These are phyloP conservation scores for Cucumis melo DNA, from an alignment of 306 rosid species.

Conservation along the genomic window DNA sequence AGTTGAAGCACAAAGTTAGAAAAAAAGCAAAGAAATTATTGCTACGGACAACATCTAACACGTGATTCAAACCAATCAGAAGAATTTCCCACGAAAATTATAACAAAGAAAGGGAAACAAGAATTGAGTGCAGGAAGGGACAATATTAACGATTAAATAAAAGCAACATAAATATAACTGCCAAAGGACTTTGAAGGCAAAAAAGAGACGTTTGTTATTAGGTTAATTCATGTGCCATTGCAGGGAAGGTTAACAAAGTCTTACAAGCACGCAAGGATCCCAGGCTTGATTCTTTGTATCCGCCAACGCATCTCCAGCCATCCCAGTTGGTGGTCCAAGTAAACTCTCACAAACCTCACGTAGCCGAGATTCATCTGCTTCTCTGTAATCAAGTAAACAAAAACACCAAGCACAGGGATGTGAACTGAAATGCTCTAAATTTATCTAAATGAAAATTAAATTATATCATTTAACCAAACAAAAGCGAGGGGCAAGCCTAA, in stretches of 20 bases:
- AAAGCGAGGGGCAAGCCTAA: background rate
- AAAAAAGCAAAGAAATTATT: background rate
- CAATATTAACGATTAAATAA: background rate
- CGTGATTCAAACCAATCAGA: background rate
- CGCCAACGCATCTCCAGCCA: conserved; percentile 47
- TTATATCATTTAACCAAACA: background rate
- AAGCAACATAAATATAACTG: background rate
- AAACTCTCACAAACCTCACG: conserved; percentile 92
- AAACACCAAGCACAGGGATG: background rate
- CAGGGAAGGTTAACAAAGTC: conserved; percentile 11
- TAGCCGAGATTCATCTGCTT: conserved; percentile 91
- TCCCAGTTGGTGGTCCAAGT: conserved; percentile 98
- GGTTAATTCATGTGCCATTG: background rate
- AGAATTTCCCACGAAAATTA: background rate
- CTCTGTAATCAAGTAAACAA: conserved; percentile 43
- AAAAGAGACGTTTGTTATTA: background rate
- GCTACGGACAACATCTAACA: background rate
- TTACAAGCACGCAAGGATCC: conserved; percentile 92
- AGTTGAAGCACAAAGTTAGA: background rate
- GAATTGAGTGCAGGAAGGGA: background rate
- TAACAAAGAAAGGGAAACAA: background rate
- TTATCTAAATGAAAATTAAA: background rate
- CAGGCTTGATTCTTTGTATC: conserved; percentile 52
- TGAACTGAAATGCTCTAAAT: background rate
- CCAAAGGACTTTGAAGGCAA: background rate